Evolutionary conservation across 2,329 filamentous ascomycete genomes (phyloP).

Genomic region (Verticillium tricorpus): DNA sequence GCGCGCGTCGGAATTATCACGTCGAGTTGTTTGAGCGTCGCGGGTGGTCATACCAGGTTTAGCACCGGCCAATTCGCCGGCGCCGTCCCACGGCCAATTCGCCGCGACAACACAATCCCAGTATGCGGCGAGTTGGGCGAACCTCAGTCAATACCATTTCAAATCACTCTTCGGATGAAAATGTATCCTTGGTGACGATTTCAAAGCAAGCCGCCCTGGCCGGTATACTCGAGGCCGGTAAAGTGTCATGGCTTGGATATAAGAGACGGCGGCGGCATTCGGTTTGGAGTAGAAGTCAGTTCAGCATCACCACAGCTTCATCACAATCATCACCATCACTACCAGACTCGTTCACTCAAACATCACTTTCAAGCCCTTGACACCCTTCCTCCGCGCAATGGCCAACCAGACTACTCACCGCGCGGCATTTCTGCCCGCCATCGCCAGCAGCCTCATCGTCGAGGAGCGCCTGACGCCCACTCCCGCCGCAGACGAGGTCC

Average conservation of each 20-base stretch:
- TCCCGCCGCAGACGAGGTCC: conserved; percentile 11
- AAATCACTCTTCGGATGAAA: not conserved
- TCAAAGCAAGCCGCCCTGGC: not conserved
- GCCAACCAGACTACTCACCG: not conserved
- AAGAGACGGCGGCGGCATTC: not conserved
- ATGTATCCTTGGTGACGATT: not conserved
- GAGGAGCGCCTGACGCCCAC: not conserved
- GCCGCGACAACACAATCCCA: not conserved
- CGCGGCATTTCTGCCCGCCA: not conserved
- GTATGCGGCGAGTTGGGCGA: not conserved
- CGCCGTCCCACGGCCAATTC: not conserved
- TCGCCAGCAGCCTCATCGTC: not conserved
- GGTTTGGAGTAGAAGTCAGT: not conserved
- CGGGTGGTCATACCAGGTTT: not conserved
- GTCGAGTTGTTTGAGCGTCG: no score
- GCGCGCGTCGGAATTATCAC: no score
- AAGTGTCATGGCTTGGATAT: not conserved
- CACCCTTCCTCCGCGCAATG: not conserved
- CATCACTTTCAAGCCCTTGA: not conserved
- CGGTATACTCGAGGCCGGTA: not conserved
- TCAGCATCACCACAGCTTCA: not conserved
- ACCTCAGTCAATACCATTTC: not conserved
- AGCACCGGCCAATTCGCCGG: not conserved
- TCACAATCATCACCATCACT: not conserved
- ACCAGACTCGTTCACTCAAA: not conserved